A percentile compares a stretch with the other conserved stretches of the same genome.
These are phyloP conservation scores for Closterium sp. DNA, from an alignment of 139 green algal species.

Conservation along the genomic window DNA sequence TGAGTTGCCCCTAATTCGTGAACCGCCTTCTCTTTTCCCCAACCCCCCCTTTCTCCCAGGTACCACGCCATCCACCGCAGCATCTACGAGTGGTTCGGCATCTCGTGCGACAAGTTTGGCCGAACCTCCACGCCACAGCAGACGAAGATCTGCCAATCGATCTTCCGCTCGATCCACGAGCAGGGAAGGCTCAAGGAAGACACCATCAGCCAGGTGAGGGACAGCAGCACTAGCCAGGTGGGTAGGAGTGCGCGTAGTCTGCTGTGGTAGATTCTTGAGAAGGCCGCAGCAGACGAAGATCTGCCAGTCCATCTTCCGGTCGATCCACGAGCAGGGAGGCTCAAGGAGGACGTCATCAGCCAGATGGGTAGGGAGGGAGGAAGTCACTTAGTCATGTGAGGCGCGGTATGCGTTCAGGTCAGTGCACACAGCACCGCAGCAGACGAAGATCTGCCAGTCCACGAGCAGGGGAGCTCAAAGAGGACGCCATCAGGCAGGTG, in stretches of 20 bases:
- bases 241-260: too few relatives aligned
- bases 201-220: constrained; percentile 50
- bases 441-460: not conserved
- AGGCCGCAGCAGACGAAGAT: constrained; percentile 72
- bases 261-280: too few relatives aligned
- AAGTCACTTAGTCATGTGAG: too few relatives aligned
- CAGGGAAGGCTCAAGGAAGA: constrained; percentile 36
- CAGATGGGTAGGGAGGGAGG: too few relatives aligned
- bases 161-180: constrained; percentile 44
- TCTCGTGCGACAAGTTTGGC: constrained; percentile 92
- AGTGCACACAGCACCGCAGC: too few relatives aligned
- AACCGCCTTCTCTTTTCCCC: too few relatives aligned
- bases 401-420: too few relatives aligned
- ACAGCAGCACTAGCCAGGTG: not conserved
- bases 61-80: constrained; percentile 91
- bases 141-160: constrained; percentile 68
- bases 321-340: constrained; percentile 9
- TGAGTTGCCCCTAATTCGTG: too few relatives aligned
- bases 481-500: too few relatives aligned
- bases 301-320: constrained; percentile 57
- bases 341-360: constrained; percentile 51
- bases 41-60: constrained; percentile 19
- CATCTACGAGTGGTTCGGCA: constrained; percentile 97
- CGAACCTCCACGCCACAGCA: constrained; percentile 81
- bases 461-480: too few relatives aligned